Base-by-base conservation (phyloP, 2,329 filamentous ascomycete genomes). In the Ophiosphaerella herpotricha region DNA sequence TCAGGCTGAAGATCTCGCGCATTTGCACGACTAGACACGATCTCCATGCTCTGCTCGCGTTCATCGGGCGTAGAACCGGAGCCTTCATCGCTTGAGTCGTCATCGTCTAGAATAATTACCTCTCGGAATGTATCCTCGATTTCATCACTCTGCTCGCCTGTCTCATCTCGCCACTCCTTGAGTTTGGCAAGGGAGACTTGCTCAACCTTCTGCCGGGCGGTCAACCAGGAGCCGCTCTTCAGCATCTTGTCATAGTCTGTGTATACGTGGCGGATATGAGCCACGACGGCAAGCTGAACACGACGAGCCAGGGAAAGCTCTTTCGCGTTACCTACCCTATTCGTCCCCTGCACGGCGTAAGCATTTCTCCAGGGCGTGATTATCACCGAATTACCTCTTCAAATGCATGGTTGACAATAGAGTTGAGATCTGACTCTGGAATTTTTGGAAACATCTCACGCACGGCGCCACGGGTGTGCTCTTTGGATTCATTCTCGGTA, bases 401-500 rank as follows among this genome's bases (percentile, higher is more conserved):
- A 71, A 85, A 86, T 24, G 84, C 82, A 50, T 81, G 83, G 53
- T 80, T 78, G 56, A 85, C 80, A 49, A 87, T 85, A 44, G 78
- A 75, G 39, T 80, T 75, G 8, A 85, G 64, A 64, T 85, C 82
- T 46, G 77, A 74, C 43, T 82, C 77, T 2, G 84, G 84, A 23
- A 86, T 85, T 52, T 81, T 84, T 4, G 84, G 84, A 57, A 86
- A 86, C 24, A 86, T 73, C 61, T 87, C 84, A 53, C 77, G 80
- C 42, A 87, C 80, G 9, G 82, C 81, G 45, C 80, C 79, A 51
- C 79, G 75, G 42, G 85, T 81, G 61, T 84, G 78, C n/a, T 80
- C 78, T 51, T 82, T 81, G 41, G 81, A 78, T 12, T 77, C 78
- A 29, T 75, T 62, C 36, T 56, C 67, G 23, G 53, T 70, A 1